phyloP scores from a whole-genome alignment of 1,284 basidiomycete species.

The Pseudomicrostroma phylloplanum region DNA sequence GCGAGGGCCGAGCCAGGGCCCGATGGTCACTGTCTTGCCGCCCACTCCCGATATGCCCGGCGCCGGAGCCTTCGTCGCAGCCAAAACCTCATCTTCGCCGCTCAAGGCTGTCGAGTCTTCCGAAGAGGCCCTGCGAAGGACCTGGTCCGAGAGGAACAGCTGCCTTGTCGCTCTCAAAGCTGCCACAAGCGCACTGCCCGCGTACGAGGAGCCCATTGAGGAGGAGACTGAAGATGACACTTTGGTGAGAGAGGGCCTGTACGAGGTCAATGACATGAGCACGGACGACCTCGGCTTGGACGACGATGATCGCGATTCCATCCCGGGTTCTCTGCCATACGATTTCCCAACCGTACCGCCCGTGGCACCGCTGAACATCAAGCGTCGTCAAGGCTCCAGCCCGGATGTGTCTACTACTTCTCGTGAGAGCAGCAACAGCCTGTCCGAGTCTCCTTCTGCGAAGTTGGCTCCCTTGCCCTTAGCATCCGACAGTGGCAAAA shows the following conservation, averaged over 20 bases:
- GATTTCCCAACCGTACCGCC: background rate
- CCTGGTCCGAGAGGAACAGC: slow-evolving; percentile 4
- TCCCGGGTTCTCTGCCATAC: background rate
- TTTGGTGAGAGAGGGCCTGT: background rate
- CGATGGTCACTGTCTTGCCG: background rate
- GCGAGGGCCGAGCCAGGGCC: background rate
- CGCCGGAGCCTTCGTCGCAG: background rate
- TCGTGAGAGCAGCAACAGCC: background rate
- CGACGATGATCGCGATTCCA: background rate
- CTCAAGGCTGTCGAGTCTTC: background rate
- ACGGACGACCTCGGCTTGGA: background rate
- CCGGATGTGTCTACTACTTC: background rate
- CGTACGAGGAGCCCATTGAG: background rate
- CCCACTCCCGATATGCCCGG: background rate
- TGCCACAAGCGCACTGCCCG: background rate
- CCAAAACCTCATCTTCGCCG: background rate
- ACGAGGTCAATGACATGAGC: background rate
- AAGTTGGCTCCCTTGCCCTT: too few species aligned
- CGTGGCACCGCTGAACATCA: slow-evolving; percentile 1
- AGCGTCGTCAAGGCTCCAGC: background rate
- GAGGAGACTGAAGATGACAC: background rate
- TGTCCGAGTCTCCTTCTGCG: background rate
- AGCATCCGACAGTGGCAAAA: too few species aligned
- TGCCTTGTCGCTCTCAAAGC: slow-evolving; percentile 3
- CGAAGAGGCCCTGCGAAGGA: background rate